phyloP scores from a whole-genome alignment of 768 basidiomycete species.

The Mycena galericulata region DNA sequence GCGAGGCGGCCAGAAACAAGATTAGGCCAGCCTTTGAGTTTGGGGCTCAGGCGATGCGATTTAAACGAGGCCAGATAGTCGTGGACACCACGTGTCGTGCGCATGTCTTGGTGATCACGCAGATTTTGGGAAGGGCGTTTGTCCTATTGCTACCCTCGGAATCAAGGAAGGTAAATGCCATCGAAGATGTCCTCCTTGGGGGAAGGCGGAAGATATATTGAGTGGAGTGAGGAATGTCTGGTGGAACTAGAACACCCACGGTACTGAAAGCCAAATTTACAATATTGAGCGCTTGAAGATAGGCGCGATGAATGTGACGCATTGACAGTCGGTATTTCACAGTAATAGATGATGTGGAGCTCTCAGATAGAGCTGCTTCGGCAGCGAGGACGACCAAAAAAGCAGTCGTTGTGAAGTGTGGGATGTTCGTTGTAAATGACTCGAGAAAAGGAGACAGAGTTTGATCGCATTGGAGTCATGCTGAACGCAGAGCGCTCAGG shows the following conservation, averaged over 20 bases:
- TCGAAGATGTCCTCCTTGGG: background rate
- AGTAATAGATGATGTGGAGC: conserved; percentile 4
- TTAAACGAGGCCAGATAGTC: conserved; percentile 25
- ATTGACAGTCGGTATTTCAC: background rate
- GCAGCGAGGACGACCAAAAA: background rate
- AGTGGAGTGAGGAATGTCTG: no score
- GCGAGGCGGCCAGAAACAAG: conserved; percentile 16
- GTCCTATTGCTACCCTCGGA: background rate
- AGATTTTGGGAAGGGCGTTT: background rate
- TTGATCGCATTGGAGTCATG: no score
- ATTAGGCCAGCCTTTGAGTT: conserved; percentile 12
- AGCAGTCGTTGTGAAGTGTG: no score
- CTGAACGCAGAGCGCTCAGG: no score
- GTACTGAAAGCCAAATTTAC: background rate
- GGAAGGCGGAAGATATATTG: conserved; percentile 5
- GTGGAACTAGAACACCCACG: no score
- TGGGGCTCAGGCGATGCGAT: conserved; percentile 17
- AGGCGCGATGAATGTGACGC: background rate
- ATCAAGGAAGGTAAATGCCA: conserved; percentile 24
- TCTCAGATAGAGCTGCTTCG: background rate
- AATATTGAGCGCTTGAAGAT: background rate
- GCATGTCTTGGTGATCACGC: conserved; percentile 29
- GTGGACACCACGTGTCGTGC: conserved; percentile 21
- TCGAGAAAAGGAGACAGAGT: no score
- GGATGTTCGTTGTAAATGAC: no score